Evolutionary conservation across 441 rosid species (phyloP).

Genomic region (Mallotus japonicus): DNA sequence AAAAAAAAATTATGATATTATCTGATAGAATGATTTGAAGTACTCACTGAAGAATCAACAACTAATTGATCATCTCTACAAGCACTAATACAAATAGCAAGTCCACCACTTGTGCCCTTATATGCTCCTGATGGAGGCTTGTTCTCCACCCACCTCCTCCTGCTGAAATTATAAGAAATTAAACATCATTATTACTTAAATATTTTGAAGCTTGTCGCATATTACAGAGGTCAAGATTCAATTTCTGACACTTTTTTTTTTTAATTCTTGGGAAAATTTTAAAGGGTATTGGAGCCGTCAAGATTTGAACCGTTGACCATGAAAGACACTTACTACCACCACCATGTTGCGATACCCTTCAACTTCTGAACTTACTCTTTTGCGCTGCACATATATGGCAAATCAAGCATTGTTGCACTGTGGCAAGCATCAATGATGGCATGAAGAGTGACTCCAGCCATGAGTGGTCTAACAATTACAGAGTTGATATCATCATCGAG

Average conservation of each 20-base stretch:
- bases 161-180: neutral
- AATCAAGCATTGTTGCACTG: conserved; percentile 17
- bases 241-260: too few species aligned
- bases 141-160: conserved; percentile 13
- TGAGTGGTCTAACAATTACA: conserved; percentile 13
- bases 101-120: conserved; percentile 23
- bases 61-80: conserved; percentile 18
- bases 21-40: neutral
- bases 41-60: conserved; percentile 10
- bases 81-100: conserved; percentile 21
- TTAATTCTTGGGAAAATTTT: too few species aligned
- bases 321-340: too few species aligned
- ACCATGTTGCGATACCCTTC: too few species aligned
- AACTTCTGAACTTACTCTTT: conserved; percentile 3
- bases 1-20: neutral
- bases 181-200: too few species aligned
- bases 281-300: too few species aligned
- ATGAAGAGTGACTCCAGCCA: conserved; percentile 13
- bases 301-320: too few species aligned
- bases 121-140: neutral
- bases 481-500: conserved; percentile 13
- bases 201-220: neutral
- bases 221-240: too few species aligned
- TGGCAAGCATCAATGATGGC: conserved; percentile 17
- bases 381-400: neutral